Evolutionary conservation across 2,329 filamentous ascomycete genomes (phyloP), one percentile per base, ranked within the genome.

Genomic region (Karstenula rhodostoma): DNA sequence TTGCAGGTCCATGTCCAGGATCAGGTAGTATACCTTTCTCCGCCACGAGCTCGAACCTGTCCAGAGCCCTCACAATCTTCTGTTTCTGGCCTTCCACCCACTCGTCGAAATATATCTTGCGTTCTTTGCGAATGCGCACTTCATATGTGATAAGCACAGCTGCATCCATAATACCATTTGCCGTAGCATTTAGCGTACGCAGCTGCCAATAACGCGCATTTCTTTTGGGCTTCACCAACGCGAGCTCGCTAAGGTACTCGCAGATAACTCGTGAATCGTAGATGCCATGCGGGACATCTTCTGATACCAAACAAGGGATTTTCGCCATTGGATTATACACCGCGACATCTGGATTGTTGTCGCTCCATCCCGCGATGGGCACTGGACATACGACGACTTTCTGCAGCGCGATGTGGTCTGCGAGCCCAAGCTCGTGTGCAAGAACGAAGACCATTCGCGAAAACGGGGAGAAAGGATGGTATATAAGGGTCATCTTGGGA

Each of bases 321-420:
- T 75, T 75, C 4, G 67, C 68, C 65, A 75, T 65, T 0, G 72
- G 73, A 27, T 75, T 76, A 48, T 58, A 71, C 1, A 51, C 63
- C 8, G 70, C 63, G 4, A 75, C 68, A 12, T 72, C 66, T 3
- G 60, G 61, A 52, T 67, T 72, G 61, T 75, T 72, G 64, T 75
- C 72, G 58, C 65, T 71, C 69, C 72, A 75, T 23, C 72, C 73
- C 5, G 64, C 60, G 40, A 70, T 71, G 0, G 63, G 60, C 2
- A 73, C 60, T 1, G 73, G 73, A 13, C 67, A 71, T 6, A 76
- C 71, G 17, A 76, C 71, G 19, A 73, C 71, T 56, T 73, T 74
- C 25, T 75, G 58, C 1, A 76, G 61, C 0, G 66, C 60, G 33
- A 76, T 73, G 37, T 63, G 46, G n/a, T 65, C 46, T 1, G 60